Base-by-base conservation (phyloP, 2,329 filamentous ascomycete genomes). In the Botrytis squamosa region DNA sequence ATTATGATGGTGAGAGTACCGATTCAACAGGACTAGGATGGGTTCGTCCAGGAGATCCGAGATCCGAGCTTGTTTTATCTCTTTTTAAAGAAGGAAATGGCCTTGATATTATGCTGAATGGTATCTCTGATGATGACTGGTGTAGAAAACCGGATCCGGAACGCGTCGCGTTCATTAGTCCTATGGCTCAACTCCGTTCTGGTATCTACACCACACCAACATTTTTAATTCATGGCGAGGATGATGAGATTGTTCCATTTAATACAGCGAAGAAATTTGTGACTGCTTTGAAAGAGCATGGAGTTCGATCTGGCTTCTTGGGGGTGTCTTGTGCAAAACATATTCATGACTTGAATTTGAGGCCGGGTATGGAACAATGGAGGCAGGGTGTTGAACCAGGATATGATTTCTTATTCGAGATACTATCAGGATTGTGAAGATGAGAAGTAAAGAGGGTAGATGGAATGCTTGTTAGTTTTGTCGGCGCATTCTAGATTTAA, bases 171-270 rank as follows among this genome's bases (percentile, higher is more conserved):
- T 62, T 36, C 22, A 46, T 55, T 14, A 66, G 46, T 42, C 44
- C 59, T 20, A 44, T 72, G 38, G 59, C 70, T 46, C 70, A 65
- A 60, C 42, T 71, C 12, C 70, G 59, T 6, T 36, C 38, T 10
- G 70, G 70, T 33, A 64, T 18, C 40, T 65, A 71, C 36, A 25
- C 22, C 5, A 62, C 36, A n/a, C 62, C 62, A 29, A 72, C 70
- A 33, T 72, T 57, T 38, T 64, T 72, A n/a, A 72, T 72, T n/a
- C 62, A 67, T 12, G 70, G 63, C 18, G 63, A 46, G 40, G 42
- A 49, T 4, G 68, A 70, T 36, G 52, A 62, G 5, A 40, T 70
- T n/a, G 68, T 59, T 20, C 42, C 68, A 16, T 52, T 44, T 4
- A 4, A 60, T 62, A 20, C 52, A 1, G 57, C 57, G 9, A n/a